Percentiles rank a stretch among this genome's conserved stretches.
Evolutionary conservation across 202 grass and related monocot species (phyloP).

Genomic region (Musa balbisiana): DNA sequence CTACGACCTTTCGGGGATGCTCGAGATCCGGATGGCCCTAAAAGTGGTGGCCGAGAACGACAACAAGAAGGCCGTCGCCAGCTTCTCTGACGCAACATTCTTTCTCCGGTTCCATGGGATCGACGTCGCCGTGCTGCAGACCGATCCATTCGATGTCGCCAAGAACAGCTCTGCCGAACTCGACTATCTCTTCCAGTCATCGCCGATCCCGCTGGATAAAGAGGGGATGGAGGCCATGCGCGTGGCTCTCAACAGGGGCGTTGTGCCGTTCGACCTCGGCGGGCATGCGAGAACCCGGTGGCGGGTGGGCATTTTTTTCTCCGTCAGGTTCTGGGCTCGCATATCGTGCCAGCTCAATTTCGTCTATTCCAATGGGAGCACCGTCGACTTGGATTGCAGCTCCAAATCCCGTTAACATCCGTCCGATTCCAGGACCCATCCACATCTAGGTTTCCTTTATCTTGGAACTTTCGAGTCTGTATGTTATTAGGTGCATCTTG

Average conservation of each 20-base stretch:
- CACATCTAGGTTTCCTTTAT: neutral
- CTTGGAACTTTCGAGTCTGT: neutral
- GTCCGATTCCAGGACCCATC: neutral
- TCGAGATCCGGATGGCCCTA: constrained; percentile 38
- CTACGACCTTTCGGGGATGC: constrained; percentile 35
- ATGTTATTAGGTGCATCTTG: neutral
- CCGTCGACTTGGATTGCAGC: constrained; percentile 42
- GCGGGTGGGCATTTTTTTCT: constrained; percentile 55
- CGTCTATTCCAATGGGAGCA: constrained; percentile 50
- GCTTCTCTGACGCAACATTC: constrained; percentile 52
- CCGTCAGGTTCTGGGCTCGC: constrained; percentile 63
- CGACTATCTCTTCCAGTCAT: constrained; percentile 33
- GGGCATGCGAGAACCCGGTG: constrained; percentile 64
- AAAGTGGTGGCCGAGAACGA: constrained; percentile 50
- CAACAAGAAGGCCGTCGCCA: constrained; percentile 53
- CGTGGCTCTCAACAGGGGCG: constrained; percentile 25
- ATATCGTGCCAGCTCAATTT: constrained; percentile 53
- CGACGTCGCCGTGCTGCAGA: constrained; percentile 37
- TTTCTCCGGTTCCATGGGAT: constrained; percentile 51
- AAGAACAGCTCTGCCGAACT: constrained; percentile 41
- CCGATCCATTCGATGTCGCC: constrained; percentile 39
- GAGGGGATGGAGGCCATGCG: constrained; percentile 43
- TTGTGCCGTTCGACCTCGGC: constrained; percentile 52
- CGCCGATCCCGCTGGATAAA: constrained; percentile 21
- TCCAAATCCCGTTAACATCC: constrained; percentile 36